These are phyloP conservation scores for Beta vulgaris DNA, from an alignment of 148 eudicot species.

Conservation along the genomic window DNA sequence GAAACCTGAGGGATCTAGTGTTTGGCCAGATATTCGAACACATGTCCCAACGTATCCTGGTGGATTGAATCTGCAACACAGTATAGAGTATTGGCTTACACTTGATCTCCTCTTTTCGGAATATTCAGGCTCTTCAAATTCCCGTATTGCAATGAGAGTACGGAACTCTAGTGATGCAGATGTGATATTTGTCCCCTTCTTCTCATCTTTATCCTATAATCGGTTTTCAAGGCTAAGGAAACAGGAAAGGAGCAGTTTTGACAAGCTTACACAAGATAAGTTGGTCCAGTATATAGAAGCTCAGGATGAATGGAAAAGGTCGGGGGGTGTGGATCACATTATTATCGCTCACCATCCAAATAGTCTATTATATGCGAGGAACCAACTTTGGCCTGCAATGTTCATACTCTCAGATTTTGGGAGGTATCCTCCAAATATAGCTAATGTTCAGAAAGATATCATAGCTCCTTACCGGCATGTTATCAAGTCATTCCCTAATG, in stretches of 20 bases:
- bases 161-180: constrained; percentile 86
- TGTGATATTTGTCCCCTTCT: constrained; percentile 87
- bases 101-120: constrained; percentile 84
- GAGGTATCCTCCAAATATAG: constrained; percentile 86
- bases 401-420: constrained; percentile 92
- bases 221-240: constrained; percentile 56
- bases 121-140: constrained; percentile 34
- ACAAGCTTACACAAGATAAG: constrained; percentile 61
- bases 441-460: constrained; percentile 93
- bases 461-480: constrained; percentile 95
- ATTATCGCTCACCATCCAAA: constrained; percentile 95
- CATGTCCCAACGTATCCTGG: constrained; percentile 79
- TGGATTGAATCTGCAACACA: constrained; percentile 90
- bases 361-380: constrained; percentile 79
- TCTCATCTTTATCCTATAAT: constrained; percentile 78
- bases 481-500: constrained; percentile 55
- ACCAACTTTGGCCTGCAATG: constrained; percentile 82
- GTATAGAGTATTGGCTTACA: constrained; percentile 96
- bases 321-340: constrained; percentile 82
- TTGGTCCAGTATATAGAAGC: constrained; percentile 58
- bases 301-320: constrained; percentile 88
- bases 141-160: constrained; percentile 65
- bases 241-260: constrained; percentile 42
- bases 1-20: constrained; percentile 49
- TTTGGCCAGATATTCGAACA: constrained; percentile 80